Percentiles rank a stretch among this genome's conserved stretches.
Evolutionary conservation across 2,329 filamentous ascomycete genomes (phyloP).

Genomic region (Colletotrichum sp.): DNA sequence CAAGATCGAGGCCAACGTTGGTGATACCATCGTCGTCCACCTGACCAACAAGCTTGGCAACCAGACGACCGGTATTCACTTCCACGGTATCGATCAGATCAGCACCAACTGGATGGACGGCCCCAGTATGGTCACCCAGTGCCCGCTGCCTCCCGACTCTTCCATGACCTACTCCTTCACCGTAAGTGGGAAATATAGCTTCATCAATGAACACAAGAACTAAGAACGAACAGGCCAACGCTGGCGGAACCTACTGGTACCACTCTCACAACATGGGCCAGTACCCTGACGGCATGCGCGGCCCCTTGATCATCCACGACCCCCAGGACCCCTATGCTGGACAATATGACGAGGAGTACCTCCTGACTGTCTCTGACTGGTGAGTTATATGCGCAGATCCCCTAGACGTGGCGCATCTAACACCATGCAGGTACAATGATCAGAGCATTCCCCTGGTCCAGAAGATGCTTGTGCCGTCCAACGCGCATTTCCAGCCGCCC

Average conservation of each 20-base stretch:
- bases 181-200: conserved; percentile 31
- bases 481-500: conserved; percentile 44
- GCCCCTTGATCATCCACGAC: conserved; percentile 65
- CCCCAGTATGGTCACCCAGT: conserved; percentile 58
- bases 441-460: conserved; percentile 41
- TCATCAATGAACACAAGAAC: background rate
- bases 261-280: conserved; percentile 70
- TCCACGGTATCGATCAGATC: conserved; percentile 64
- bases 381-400: background rate
- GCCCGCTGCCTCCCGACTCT: conserved; percentile 54
- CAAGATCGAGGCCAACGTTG: conserved; percentile 52
- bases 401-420: background rate
- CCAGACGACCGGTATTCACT: conserved; percentile 57
- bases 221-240: conserved; percentile 27
- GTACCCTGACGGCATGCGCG: conserved; percentile 71
- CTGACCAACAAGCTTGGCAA: conserved; percentile 57
- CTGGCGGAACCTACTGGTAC: conserved; percentile 54
- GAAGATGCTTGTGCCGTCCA: conserved; percentile 43
- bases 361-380: conserved; percentile 48
- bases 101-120: conserved; percentile 64
- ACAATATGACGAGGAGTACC: conserved; percentile 62
- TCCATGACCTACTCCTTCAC: conserved; percentile 58
- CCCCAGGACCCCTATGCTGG: conserved; percentile 55
- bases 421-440: conserved; percentile 43
- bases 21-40: conserved; percentile 55